Base-by-base conservation (phyloP, 306 rosid genomes). In the Ceratonia siliqua region DNA sequence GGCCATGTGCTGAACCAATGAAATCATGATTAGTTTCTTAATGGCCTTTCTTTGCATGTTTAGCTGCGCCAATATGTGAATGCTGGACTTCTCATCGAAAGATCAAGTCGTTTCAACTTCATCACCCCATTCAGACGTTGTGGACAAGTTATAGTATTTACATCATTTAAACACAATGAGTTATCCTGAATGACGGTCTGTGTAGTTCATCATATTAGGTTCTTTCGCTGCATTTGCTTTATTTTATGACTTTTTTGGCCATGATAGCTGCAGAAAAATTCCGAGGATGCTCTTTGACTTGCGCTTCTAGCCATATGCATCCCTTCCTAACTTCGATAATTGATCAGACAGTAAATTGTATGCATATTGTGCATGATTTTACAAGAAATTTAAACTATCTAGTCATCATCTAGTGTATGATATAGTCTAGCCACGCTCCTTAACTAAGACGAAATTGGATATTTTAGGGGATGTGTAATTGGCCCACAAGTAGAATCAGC, bases 1-100 rank as follows among this genome's bases (percentile, higher is more conserved):
- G 91, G 81, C 98, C 97, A 42, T 86, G 79, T 32, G 89, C 87
- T 35, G 84, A 74, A 46, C 79, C 75, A 20, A 8, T 87, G 62
- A 90, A 87, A 66, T 50, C 86, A 13, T 88, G 83, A 85, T 65
- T 74, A 61, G 53, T 75, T 42, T 59, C 28, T 57, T 30, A 8
- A 57, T 63, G 48, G 73, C 77, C 20, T 27, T 70, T 41, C 49
- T 5, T 63, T 75, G 33, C 42, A 43, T 71, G 27, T 61, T 49
- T 78, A 56, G 73, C 35, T 1, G 50, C n/a, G 6, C 68, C 43
- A 21, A 24, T 45, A 35, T 39, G 55, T 30, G 21, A 72, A 24
- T 50, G 65, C 46, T 70, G 4, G 11, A 63, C 53, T 36, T 64
- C 64, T 32, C 70, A 42, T 27, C 78, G 67, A 79, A 68, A 59